Evolutionary conservation across 1,139 yeast species (phyloP), one percentile per base, ranked within the genome.

Genomic region (Yamadazyma conglobata): DNA sequence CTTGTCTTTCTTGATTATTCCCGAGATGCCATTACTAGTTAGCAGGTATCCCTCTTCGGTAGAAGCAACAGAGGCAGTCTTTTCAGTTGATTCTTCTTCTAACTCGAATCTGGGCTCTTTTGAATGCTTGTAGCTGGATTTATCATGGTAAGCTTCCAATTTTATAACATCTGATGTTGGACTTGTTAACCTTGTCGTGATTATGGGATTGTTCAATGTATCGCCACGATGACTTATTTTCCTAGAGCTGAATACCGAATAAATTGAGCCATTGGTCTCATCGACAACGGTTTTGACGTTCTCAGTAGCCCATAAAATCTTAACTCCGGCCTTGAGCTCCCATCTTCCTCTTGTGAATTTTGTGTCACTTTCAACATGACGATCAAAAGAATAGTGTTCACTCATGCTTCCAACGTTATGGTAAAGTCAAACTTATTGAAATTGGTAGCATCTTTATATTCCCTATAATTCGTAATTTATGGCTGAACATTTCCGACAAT

Each of bases 231-330:
- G 39, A 24, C 41, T 40, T 25, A 57, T 39, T 5, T 45, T 47
- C 22, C 46, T 42, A 10, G 60, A 43, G 16, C 55, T 49, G 14
- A 48, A 42, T 15, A 58, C 47, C 10, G 50, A 40, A 25, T 55
- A 47, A 14, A 58, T 24, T 6, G 38, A 33, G 19, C 38, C 39
- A 5, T 34, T 28, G 5, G 28, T 22, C 20, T 40, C 45, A 6
- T 35, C 30, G 5, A 31, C 21, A 20, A 39, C 47, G 12, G 47
- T 38, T 35, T 58, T 57, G 32, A 54, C 43, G 16, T 43, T 43
- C 25, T 56, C 59, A 9, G 54, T 43, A n/a, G 64, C 64, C 63
- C 62, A 58, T 21, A 44, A 38, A 24, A 58, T 46, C 33, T 42
- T 43, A 12, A 59, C 57, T 13, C 56, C 57, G 10, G 46, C 34